phyloP scores from a whole-genome alignment of 345 rosid genomes.

The Bruguiera gymnorhiza region DNA sequence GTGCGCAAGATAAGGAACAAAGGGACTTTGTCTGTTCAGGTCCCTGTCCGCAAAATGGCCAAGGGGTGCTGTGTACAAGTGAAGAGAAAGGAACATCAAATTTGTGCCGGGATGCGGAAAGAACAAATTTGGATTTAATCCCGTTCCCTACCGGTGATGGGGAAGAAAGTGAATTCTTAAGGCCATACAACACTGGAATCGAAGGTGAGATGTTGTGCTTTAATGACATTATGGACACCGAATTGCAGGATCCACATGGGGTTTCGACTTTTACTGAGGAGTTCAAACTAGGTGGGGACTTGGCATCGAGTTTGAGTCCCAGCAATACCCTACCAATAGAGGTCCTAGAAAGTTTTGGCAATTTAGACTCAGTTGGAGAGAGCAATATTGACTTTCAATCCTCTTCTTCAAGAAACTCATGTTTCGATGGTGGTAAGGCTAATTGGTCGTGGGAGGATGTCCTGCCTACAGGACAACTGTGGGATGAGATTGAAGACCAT shows the following conservation, averaged over 20 bases:
- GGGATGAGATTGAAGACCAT: slow-evolving; percentile 16
- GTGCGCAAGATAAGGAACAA: slow-evolving; percentile 11
- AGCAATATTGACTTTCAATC: slow-evolving; percentile 9
- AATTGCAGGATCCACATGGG: slow-evolving; percentile 11
- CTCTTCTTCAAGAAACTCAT: slow-evolving; percentile 20
- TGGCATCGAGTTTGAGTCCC: background rate
- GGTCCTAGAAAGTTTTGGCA: background rate
- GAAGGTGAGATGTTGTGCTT: slow-evolving; percentile 18
- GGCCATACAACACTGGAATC: slow-evolving; percentile 9
- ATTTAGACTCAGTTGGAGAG: slow-evolving; percentile 10
- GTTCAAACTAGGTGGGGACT: background rate
- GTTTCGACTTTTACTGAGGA: slow-evolving; percentile 9
- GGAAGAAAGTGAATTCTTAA: slow-evolving; percentile 22
- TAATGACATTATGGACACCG: slow-evolving; percentile 17
- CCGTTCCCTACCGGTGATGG: background rate
- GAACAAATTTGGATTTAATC: background rate
- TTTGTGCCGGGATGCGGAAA: background rate
- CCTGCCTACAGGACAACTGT: slow-evolving; percentile 11
- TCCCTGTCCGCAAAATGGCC: slow-evolving; percentile 18
- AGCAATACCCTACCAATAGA: background rate
- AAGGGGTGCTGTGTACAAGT: slow-evolving; percentile 17
- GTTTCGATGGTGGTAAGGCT: slow-evolving; percentile 23
- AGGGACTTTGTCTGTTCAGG: slow-evolving; percentile 10
- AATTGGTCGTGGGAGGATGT: slow-evolving; percentile 40
- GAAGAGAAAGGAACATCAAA: slow-evolving; percentile 8